Base-by-base conservation (phyloP, 2,329 filamentous ascomycete genomes). In the Ophiostoma ulmi region DNA sequence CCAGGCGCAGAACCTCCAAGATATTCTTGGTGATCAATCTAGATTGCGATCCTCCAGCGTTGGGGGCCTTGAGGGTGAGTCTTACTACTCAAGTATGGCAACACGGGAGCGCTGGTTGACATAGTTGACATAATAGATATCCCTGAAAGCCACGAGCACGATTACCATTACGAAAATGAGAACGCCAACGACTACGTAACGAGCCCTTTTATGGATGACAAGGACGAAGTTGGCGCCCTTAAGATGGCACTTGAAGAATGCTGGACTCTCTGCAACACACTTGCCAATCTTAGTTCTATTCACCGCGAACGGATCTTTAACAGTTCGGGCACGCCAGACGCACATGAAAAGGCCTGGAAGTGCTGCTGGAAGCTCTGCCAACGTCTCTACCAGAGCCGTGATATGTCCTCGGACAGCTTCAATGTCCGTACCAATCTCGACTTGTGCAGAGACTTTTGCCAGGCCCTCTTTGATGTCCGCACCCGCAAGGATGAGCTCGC, bases 281-380 rank as follows among this genome's bases (percentile, higher is more conserved):
- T 97, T 41, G 92, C 93, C 31, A 92, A 87, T 74, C 84, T 97
- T 22, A 97, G 93, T 78, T 94, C 91, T 22, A 91, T 90, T 74
- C 92, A 97, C 77, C 88, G 93, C 38, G 87, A 92, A 75, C 86
- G 91, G 26, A 89, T 93, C 41, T 94, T 95, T 79, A 89, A 88
- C 78, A 91, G 87, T 75, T 89, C 90, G 0, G 89, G 88, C 14
- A 90, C 88, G 13, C 90, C 90, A 0, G 90, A 93, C 74, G 87
- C 90, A 38, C 91, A 97, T 77, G 92, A 97, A 78, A 90, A 91
- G 75, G 93, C 94, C 0, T 97, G 94, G 94, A 93, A 91, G 78
- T 91, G 91, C 73, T 98, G 94, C 80, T 98, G 94, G 94, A 91
- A 90, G 75, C 83, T 98, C 35, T 98, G 94, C 77, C 92, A 97